Percentiles rank a stretch among this genome's conserved stretches.
phyloP scores from a whole-genome alignment of 257 asterid genomes.

The Solanum lignicaule region DNA sequence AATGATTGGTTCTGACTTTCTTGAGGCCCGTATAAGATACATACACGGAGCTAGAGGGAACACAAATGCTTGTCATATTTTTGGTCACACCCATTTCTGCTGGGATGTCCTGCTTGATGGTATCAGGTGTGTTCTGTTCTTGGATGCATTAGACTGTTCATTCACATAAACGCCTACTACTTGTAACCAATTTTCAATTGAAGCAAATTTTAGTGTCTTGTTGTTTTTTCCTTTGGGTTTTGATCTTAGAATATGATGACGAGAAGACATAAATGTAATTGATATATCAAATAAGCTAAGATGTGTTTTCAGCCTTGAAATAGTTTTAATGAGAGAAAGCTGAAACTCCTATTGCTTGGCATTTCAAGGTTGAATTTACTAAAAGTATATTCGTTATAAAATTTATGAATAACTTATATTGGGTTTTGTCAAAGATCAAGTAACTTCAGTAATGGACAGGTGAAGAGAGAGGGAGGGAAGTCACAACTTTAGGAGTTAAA shows the following conservation, averaged over 20 bases:
- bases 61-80: constrained; percentile 55
- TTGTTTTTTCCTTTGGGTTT: neutral
- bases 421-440: neutral
- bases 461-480: neutral
- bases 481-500: neutral
- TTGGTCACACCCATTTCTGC: constrained; percentile 89
- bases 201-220: neutral
- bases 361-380: neutral
- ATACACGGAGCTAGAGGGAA: constrained; percentile 46
- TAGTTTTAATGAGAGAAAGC: neutral
- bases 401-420: neutral
- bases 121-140: constrained; percentile 47
- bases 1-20: constrained; percentile 68
- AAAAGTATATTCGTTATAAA: neutral
- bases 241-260: neutral
- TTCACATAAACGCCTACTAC: neutral
- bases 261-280: neutral
- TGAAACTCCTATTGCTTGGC: neutral
- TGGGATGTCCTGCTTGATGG: constrained; percentile 81
- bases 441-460: neutral
- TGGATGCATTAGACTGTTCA: neutral
- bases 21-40: constrained; percentile 63
- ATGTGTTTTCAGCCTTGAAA: neutral
- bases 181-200: neutral
- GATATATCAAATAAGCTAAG: neutral